phyloP scores from a whole-genome alignment of 2,329 filamentous ascomycete species.

The Ustilaginoidea virens region DNA sequence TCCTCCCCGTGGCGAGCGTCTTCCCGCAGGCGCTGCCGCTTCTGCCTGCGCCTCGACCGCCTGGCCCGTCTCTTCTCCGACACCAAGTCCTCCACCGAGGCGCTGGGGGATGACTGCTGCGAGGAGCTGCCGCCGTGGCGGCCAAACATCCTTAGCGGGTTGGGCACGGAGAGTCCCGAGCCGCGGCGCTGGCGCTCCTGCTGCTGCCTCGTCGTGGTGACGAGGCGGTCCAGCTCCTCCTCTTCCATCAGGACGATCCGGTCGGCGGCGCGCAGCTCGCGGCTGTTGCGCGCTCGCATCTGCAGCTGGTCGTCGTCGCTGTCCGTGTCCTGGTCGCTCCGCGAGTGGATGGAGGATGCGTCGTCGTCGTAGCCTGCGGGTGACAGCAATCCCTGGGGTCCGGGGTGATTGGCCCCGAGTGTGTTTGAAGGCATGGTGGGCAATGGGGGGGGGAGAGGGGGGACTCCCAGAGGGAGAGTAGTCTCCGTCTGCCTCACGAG shows the following conservation, averaged over 20 bases:
- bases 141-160: constrained; percentile 30
- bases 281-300: constrained; percentile 48
- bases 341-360: constrained; percentile 48
- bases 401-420: constrained; percentile 15
- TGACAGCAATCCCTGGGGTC: constrained; percentile 45
- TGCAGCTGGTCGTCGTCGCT: constrained; percentile 61
- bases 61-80: constrained; percentile 33
- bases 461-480: constrained; percentile 1
- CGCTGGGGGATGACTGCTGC: constrained; percentile 19
- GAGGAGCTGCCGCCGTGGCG: constrained; percentile 19
- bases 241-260: constrained; percentile 59
- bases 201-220: constrained; percentile 34
- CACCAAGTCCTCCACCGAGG: constrained; percentile 32
- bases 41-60: constrained; percentile 33
- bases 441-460: not conserved
- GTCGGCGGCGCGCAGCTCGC: constrained; percentile 55
- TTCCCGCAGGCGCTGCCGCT: constrained; percentile 35
- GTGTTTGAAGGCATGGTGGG: constrained; percentile 7
- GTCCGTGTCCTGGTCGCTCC: constrained; percentile 59
- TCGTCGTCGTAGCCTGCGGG: constrained; percentile 53
- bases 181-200: constrained; percentile 34
- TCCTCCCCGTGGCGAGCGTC: constrained; percentile 49
- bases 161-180: constrained; percentile 33
- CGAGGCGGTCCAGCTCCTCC: constrained; percentile 50
- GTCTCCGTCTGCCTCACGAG: not conserved